phyloP scores from a whole-genome alignment of 768 basidiomycete species.

The Lentinula lateritia region DNA sequence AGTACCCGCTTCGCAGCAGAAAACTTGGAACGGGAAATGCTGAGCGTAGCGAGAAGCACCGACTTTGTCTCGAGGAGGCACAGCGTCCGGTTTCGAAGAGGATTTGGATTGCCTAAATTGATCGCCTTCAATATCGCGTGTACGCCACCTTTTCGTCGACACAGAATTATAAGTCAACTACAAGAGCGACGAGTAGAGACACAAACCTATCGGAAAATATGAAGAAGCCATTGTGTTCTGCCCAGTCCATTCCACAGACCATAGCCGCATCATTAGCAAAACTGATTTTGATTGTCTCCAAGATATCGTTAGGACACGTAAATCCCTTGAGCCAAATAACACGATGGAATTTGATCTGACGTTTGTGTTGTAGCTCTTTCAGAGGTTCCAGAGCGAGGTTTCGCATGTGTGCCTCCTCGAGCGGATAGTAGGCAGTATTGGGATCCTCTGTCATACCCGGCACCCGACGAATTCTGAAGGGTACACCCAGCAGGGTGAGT shows the following conservation, averaged over 20 bases:
- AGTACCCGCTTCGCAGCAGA: constrained; percentile 97
- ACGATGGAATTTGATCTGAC: constrained; percentile 79
- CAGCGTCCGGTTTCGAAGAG: constrained; percentile 82
- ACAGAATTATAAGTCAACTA: neutral
- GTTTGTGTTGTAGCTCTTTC: constrained; percentile 68
- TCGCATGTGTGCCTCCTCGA: constrained; percentile 91
- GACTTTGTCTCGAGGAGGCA: constrained; percentile 83
- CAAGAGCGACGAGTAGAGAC: neutral
- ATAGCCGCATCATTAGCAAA: constrained; percentile 90
- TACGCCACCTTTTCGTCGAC: constrained; percentile 69
- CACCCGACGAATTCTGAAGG: constrained; percentile 89
- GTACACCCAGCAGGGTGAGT: constrained; percentile 86
- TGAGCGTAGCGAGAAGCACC: constrained; percentile 82
- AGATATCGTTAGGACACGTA: constrained; percentile 96
- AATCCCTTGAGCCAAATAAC: constrained; percentile 99
- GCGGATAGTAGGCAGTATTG: constrained; percentile 85
- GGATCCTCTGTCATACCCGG: constrained; percentile 91
- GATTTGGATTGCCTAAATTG: constrained; percentile 97
- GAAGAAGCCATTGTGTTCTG: constrained; percentile 94
- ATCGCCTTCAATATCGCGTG: constrained; percentile 96
- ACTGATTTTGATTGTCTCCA: constrained; percentile 92
- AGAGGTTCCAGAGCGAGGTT: constrained; percentile 92
- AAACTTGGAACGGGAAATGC: constrained; percentile 96
- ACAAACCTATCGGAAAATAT: constrained; percentile 94
- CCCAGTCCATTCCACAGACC: constrained; percentile 99